Conservation (phyloP, 148 eudicot genomes). For the Bassia scoparia region DNA sequence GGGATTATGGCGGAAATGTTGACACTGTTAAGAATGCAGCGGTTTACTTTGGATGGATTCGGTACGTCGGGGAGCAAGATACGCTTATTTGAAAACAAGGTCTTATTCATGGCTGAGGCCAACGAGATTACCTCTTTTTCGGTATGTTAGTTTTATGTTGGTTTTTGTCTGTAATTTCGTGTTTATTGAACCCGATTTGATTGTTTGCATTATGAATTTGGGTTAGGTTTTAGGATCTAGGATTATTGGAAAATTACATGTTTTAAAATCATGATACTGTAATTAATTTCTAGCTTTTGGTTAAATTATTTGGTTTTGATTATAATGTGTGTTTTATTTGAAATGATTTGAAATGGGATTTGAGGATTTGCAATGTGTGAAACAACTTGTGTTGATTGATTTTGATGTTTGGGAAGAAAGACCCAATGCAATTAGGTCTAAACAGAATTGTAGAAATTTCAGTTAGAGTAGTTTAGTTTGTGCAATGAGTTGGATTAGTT, state of each 20-base stretch:
- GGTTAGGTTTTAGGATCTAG: background rate
- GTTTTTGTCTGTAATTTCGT: background rate
- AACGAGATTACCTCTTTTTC: constrained; percentile 63
- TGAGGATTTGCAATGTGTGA: no score
- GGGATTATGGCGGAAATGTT: constrained; percentile 5
- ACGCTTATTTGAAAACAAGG: constrained; percentile 74
- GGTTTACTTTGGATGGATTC: constrained; percentile 83
- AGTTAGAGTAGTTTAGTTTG: no score
- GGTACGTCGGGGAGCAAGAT: constrained; percentile 98
- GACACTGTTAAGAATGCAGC: constrained; percentile 20
- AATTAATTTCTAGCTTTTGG: no score
- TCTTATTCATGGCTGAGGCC: constrained; percentile 49
- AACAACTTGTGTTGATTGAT: background rate
- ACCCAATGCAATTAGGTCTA: no score
- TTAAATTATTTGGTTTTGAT: no score
- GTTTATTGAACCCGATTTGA: no score
- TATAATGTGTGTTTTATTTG: no score
- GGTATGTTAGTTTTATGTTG: constrained; percentile 38
- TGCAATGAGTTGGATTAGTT: constrained; percentile 10
- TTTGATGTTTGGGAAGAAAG: no score
- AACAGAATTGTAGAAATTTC: no score
- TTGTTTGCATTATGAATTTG: background rate
- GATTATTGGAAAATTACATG: no score
- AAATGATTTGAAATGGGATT: no score
- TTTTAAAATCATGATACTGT: no score